These are phyloP conservation scores for Parachlorella kessleri DNA, from an alignment of 139 green algal genomes.

Conservation along the genomic window DNA sequence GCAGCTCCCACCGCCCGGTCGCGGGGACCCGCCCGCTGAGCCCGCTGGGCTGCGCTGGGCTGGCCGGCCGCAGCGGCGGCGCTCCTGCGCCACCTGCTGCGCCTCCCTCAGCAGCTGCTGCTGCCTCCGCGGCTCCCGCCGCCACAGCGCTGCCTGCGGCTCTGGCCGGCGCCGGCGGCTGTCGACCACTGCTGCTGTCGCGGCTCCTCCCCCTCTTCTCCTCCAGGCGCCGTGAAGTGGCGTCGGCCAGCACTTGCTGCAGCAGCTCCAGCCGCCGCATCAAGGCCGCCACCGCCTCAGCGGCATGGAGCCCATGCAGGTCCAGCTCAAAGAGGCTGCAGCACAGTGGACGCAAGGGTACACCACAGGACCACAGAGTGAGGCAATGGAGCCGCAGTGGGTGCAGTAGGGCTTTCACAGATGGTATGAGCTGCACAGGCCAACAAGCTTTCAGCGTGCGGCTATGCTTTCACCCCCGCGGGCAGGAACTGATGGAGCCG, in stretches of 20 bases:
- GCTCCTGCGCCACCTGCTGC: too few relatives aligned
- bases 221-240: too few relatives aligned
- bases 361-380: too few relatives aligned
- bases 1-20: neutral
- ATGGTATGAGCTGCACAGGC: neutral
- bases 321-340: slow-evolving; percentile 26
- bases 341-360: neutral
- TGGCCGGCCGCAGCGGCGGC: too few relatives aligned
- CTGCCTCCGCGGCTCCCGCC: too few relatives aligned
- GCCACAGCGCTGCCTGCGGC: too few relatives aligned
- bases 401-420: neutral
- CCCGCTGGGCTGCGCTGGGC: slow-evolving; percentile 7
- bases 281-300: slow-evolving; percentile 34
- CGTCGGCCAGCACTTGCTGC: neutral
- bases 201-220: too few relatives aligned
- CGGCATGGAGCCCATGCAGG: slow-evolving; percentile 41
- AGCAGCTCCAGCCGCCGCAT: slow-evolving; percentile 12
- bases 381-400: neutral
- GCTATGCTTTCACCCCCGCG: neutral
- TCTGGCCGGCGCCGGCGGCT: neutral
- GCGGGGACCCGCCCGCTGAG: neutral
- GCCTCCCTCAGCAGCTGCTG: neutral
- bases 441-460: neutral
- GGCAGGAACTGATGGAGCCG: neutral
- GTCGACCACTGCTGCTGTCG: too few relatives aligned